Base-by-base conservation (phyloP, 139 green algal species). In the Chlorella ohadii region DNA sequence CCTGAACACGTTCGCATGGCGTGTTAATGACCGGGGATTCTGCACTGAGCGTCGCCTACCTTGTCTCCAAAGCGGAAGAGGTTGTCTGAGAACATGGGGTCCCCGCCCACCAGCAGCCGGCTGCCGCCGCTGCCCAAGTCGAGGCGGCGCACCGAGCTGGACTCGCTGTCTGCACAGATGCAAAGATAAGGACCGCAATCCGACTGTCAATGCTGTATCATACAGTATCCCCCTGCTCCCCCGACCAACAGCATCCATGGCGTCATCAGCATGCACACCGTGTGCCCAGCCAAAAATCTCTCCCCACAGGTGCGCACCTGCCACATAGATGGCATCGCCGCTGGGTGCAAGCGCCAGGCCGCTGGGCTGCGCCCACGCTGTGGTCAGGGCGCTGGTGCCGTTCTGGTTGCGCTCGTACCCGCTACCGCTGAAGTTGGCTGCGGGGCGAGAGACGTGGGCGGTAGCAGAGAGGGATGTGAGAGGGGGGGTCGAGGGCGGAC, bases 341-440 rank as follows among this genome's bases (percentile, higher is more conserved):
- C 78, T 81, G 22, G 86, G 34, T 20, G 86, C 76, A 9, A 95
- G 84, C 6, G 90, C 87, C 39, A 96, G 79, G 20, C 92, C 94
- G 38, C 88, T 94, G 23, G 93, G 93, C 84, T 96, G 93, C 36
- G 93, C 94, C 94, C 93, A 96, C 5, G 92, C 92, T 72, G 83
- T 86, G 47, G 81, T 73, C 2, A 77, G 84, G 4, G 76, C 89
- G 82, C 51, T 33, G 34, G 57, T n/a, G 63, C 89, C 89, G 87
- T 97, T 96, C 61, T 92, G 87, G 89, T 96, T 96, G 80, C 91
- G 88, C 87, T 96, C 93, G 25, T 89, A 90, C 11, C 93, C 93
- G 59, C 56, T 92, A n/a, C 93, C 93, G 59, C 84, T 92, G 81
- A 96, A 92, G 16, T 67, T 78, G 28, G 34, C 56, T 17, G 66